These are phyloP conservation scores for Melocanna baccifera DNA, from an alignment of 176 grass and related monocot genomes.

Conservation along the genomic window DNA sequence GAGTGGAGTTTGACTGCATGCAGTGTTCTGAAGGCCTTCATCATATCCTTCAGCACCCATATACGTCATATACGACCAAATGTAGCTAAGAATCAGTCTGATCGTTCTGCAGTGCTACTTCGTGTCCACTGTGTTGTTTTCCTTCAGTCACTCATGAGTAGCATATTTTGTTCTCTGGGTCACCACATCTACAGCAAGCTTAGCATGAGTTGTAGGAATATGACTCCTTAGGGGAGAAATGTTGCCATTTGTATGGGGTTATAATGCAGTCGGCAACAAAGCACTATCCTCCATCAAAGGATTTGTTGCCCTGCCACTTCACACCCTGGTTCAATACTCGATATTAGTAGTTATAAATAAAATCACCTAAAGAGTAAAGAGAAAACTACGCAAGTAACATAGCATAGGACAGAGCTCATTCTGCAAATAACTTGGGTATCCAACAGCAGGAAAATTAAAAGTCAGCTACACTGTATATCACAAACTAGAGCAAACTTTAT, in stretches of 20 bases:
- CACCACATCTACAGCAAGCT: not conserved
- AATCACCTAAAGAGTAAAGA: not conserved
- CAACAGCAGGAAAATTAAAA: not conserved
- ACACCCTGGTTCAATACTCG: constrained; percentile 52
- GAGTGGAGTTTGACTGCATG: not conserved
- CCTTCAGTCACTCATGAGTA: constrained; percentile 6
- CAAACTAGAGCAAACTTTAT: not conserved
- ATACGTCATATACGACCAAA: not conserved
- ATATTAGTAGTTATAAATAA: constrained; percentile 30
- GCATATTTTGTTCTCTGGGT: not conserved
- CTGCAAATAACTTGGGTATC: not conserved
- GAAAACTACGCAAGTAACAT: not conserved
- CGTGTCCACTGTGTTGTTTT: not conserved
- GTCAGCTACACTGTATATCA: not conserved
- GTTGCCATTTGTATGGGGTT: not conserved
- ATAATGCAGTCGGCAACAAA: not conserved
- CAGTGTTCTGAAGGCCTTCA: constrained; percentile 4
- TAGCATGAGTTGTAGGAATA: not conserved
- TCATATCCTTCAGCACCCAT: constrained; percentile 5
- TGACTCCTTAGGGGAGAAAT: not conserved
- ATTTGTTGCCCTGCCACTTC: constrained; percentile 49
- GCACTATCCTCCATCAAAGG: constrained; percentile 62
- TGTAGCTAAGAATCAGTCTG: constrained; percentile 15
- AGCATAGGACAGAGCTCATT: not conserved
- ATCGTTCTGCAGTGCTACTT: not conserved